These are phyloP conservation scores for Paramyrothecium sp. DNA, from an alignment of 2,329 filamentous ascomycete genomes.

Conservation along the genomic window DNA sequence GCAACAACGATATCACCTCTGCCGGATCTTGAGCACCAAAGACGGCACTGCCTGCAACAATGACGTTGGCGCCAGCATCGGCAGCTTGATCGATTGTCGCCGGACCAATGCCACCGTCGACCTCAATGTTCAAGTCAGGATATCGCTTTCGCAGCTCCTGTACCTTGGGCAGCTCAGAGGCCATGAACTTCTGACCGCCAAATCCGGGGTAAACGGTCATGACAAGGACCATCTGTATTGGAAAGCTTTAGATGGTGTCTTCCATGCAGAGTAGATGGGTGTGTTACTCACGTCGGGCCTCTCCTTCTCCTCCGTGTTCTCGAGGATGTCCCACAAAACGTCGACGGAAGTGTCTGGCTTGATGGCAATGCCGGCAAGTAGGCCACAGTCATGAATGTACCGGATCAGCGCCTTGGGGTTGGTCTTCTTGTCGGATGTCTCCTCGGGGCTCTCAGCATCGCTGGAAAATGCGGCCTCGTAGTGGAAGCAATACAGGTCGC, in stretches of 20 bases:
- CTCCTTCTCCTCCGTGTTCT: conserved; percentile 69
- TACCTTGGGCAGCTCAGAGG: conserved; percentile 92
- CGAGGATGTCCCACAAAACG: conserved; percentile 88
- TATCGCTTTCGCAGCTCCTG: conserved; percentile 78
- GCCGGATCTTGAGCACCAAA: conserved; percentile 88
- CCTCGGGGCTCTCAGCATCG: conserved; percentile 76
- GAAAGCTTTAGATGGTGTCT: conserved; percentile 6
- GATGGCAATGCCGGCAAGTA: conserved; percentile 91
- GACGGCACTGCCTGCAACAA: conserved; percentile 93
- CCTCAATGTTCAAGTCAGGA: conserved; percentile 93
- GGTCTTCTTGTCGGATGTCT: conserved; percentile 67
- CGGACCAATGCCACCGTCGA: conserved; percentile 87
- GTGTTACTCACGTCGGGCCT: conserved; percentile 74
- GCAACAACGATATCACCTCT: conserved; percentile 80
- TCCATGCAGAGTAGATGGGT: not conserved
- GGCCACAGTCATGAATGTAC: conserved; percentile 84
- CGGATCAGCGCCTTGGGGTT: conserved; percentile 81
- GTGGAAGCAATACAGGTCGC: conserved; percentile 99
- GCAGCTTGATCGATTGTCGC: conserved; percentile 92
- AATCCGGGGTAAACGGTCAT: conserved; percentile 99
- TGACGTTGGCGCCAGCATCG: conserved; percentile 94
- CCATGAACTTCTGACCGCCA: conserved; percentile 98
- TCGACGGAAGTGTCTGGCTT: conserved; percentile 91
- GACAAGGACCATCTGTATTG: conserved; percentile 83
- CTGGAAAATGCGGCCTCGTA: conserved; percentile 94